These are phyloP conservation scores for Leishmania tarentolae DNA, from an alignment of 208 protist genomes.

Conservation along the genomic window DNA sequence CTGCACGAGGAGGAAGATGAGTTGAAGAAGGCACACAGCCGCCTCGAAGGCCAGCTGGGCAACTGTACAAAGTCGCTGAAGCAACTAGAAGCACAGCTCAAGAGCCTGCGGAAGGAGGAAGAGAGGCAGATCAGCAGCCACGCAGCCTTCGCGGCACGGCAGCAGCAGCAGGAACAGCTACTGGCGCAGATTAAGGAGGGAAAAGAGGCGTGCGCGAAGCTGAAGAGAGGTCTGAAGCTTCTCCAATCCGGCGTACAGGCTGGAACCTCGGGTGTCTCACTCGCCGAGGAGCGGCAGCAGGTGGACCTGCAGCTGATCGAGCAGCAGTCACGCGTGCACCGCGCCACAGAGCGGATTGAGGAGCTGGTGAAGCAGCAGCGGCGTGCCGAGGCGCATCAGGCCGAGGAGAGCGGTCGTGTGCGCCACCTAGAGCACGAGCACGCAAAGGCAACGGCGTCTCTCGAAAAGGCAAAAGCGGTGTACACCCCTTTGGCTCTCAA, in stretches of 20 bases:
- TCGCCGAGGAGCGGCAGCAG: conserved; percentile 75
- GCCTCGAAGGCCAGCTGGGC: conserved; percentile 52
- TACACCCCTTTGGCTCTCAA: conserved; percentile 45
- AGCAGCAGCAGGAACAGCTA: conserved; percentile 40
- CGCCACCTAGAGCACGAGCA: conserved; percentile 38
- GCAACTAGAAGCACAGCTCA: conserved; percentile 53
- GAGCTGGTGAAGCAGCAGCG: conserved; percentile 60
- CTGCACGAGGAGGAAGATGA: conserved; percentile 75
- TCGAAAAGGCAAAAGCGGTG: conserved; percentile 39
- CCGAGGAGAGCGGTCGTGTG: conserved; percentile 36
- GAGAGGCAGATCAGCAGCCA: conserved; percentile 42
- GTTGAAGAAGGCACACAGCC: conserved; percentile 51
- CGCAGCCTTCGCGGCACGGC: conserved; percentile 48
- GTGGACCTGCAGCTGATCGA: conserved; percentile 72
- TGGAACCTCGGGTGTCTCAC: conserved; percentile 71
- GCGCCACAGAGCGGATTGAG: conserved; percentile 46
- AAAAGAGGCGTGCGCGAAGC: conserved; percentile 49
- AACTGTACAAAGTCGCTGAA: conserved; percentile 41
- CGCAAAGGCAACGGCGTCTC: conserved; percentile 27
- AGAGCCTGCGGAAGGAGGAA: conserved; percentile 56
- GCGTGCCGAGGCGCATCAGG: conserved; percentile 39
- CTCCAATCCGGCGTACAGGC: conserved; percentile 79
- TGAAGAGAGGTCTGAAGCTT: conserved; percentile 77
- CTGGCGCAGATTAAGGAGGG: conserved; percentile 59
- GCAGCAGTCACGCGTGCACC: conserved; percentile 41